phyloP scores from a whole-genome alignment of 169 alveolate species.

The Plasmodium chabaudi region DNA sequence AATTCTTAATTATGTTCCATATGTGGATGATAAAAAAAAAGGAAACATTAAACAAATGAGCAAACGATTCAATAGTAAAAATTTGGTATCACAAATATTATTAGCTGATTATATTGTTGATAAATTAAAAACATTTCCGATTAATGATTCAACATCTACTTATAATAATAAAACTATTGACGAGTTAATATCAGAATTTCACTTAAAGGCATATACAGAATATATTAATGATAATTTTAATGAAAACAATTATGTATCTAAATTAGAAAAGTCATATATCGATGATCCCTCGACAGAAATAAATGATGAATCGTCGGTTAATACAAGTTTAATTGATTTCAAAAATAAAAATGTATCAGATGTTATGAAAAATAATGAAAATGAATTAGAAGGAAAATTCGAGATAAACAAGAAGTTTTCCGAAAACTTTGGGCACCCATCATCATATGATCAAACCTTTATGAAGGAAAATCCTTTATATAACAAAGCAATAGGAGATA shows the following conservation, averaged over 20 bases:
- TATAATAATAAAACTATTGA: constrained; percentile 16
- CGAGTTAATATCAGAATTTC: constrained; percentile 30
- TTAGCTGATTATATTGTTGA: constrained; percentile 71
- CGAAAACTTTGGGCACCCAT: too few relatives aligned
- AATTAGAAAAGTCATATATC: constrained; percentile 22
- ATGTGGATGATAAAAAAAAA: constrained; percentile 71
- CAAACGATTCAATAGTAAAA: constrained; percentile 38
- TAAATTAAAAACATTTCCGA: constrained; percentile 50
- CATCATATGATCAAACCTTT: too few relatives aligned
- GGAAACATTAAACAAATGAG: constrained; percentile 29
- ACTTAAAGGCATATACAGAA: constrained; percentile 47
- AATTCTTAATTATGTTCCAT: constrained; percentile 70
- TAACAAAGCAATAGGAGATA: too few relatives aligned
- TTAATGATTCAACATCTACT: constrained; percentile 9
- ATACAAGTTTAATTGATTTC: neutral
- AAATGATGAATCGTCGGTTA: constrained; percentile 16
- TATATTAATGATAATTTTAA: constrained; percentile 49
- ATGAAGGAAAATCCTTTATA: too few relatives aligned
- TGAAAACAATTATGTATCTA: constrained; percentile 6
- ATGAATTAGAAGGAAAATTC: neutral
- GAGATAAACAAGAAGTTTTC: too few relatives aligned
- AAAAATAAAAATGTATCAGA: constrained; percentile 11
- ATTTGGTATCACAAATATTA: constrained; percentile 49
- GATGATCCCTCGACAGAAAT: neutral
- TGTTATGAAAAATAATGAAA: constrained; percentile 2